Evolutionary conservation across 768 basidiomycete genomes (phyloP).

Genomic region (Butyriboletus loyo): DNA sequence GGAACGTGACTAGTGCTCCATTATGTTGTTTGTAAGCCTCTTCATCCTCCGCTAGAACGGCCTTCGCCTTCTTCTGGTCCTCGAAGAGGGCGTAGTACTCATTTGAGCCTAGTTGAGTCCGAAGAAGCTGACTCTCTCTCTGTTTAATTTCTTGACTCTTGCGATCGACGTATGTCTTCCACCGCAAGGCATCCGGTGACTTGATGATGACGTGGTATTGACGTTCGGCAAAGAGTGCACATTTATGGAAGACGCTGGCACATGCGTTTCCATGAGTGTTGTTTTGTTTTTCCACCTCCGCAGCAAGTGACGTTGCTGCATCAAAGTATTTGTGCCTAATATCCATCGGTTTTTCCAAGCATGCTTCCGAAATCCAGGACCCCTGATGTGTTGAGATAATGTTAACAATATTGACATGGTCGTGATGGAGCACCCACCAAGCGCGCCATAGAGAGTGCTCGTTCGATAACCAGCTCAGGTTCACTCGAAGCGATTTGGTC

Average conservation of each 20-base stretch:
- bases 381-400: slow-evolving; percentile 50
- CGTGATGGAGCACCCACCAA: slow-evolving; percentile 46
- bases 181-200: slow-evolving; percentile 67
- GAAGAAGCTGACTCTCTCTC: slow-evolving; percentile 38
- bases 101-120: slow-evolving; percentile 15
- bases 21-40: slow-evolving; percentile 40
- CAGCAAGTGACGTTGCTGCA: slow-evolving; percentile 45
- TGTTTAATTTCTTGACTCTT: slow-evolving; percentile 68
- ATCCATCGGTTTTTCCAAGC: slow-evolving; percentile 70
- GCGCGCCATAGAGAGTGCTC: slow-evolving; percentile 54
- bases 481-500: slow-evolving; percentile 6
- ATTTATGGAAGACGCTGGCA: slow-evolving; percentile 71
- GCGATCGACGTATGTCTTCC: slow-evolving; percentile 69
- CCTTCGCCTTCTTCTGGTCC: slow-evolving; percentile 42
- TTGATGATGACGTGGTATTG: slow-evolving; percentile 74
- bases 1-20: slow-evolving; percentile 53
- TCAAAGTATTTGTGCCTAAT: slow-evolving; percentile 73
- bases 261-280: slow-evolving; percentile 29
- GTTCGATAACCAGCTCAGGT: slow-evolving; percentile 20
- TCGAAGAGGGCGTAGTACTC: slow-evolving; percentile 33
- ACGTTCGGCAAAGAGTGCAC: slow-evolving; percentile 84
- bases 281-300: slow-evolving; percentile 20
- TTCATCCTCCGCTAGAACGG: slow-evolving; percentile 53
- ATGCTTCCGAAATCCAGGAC: slow-evolving; percentile 86
- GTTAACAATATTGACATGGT: neutral